Base-by-base conservation (phyloP, 139 green algal genomes). In the Volvox africanus region DNA sequence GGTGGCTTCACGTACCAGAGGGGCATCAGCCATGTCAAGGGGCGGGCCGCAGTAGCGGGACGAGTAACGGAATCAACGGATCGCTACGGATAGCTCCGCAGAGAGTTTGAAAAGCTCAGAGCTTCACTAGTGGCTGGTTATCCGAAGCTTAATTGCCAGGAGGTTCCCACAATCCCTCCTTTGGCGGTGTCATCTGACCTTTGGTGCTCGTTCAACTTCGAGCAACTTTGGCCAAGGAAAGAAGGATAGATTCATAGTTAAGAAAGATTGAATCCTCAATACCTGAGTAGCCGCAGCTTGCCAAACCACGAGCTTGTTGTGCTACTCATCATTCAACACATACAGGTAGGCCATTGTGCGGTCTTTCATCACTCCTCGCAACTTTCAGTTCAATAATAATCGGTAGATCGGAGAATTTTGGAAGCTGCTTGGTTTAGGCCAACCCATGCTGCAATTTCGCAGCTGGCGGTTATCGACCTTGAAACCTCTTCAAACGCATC, bases 141-240 rank as follows among this genome's bases (percentile, higher is more conserved):
- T 28, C 5, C 32, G 61, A 20, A 81, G 32, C 44, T 28, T 81
- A 33, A 68, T 12, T 35, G 78, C 78, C 81, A 87, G 81, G 81
- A 76, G 81, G 81, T 87, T 87, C 81, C n/a, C n/a, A 65, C 81
- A 87, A 77, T 61, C 81, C 81, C 44, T 55, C 75, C 81, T 61
- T 77, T 61, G 9, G 81, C n/a, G 30, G 12, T 55, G 28, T 61
- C 30, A 1, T 13, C 32, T 76, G 33, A n/a, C 30, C 36, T 35
- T 83, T 55, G 16, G 22, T 65, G 12, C 78, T 65, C 37, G 32
- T 83, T 55, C 36, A 16, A 55, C 76, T 32, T 26, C 32, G 32
- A 67, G 78, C 78, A 67, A 67, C 78, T 35, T 55, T 32, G 17
- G 78, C 36, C 36, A 55, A 67, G 55, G 55, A 24, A 61, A 61